Base-by-base conservation (phyloP, 345 rosid species). In the Hypericum androsaemum region DNA sequence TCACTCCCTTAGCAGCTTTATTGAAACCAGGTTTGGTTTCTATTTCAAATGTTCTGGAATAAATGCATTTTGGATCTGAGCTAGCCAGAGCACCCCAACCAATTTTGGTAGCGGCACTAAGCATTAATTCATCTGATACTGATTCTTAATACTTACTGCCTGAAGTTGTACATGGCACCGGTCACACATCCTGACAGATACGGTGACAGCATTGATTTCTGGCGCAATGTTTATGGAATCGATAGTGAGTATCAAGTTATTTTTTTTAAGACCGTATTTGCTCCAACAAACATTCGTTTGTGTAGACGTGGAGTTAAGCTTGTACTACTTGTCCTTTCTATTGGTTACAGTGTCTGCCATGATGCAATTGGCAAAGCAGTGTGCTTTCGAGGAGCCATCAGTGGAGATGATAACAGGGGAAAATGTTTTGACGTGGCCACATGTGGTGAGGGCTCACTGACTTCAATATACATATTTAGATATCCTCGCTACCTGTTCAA, bases 211-310 rank as follows among this genome's bases (percentile, higher is more conserved):
- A 78, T 92, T 62, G 98, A 85, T 47, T 92, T 92, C 75, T 92
- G 98, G 98, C 94, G 83, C 67, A 83, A 80, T 67, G 85, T 92
- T 54, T 92, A 92, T 65, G 98, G 98, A 66, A 92, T 92, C 70
- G 84, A 92, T 70, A 92, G 98, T 92, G 73, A 85, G 98, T 78
- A 64, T 68, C 53, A 35, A 47, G 41, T 59, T 39, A 5, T 6
- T 63, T 39, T 54, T 36, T 7, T n/a, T 32, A 56, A 14, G 9
- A 12, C 10, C 3, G 46, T 45, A n/a, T 44, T 41, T 7, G 45
- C 15, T 8, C 3, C 7, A 13, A 44, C 8, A 8, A 2, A 4
- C 9, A n/a, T 17, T 46, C 28, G 10, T 11, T 28, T 12, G 36
- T 52, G 35, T 40, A 45, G 41, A 44, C 42, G 53, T 54, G 56